phyloP scores from a whole-genome alignment of 164 flowering plant genomes.

The Magnolia officinalis region DNA sequence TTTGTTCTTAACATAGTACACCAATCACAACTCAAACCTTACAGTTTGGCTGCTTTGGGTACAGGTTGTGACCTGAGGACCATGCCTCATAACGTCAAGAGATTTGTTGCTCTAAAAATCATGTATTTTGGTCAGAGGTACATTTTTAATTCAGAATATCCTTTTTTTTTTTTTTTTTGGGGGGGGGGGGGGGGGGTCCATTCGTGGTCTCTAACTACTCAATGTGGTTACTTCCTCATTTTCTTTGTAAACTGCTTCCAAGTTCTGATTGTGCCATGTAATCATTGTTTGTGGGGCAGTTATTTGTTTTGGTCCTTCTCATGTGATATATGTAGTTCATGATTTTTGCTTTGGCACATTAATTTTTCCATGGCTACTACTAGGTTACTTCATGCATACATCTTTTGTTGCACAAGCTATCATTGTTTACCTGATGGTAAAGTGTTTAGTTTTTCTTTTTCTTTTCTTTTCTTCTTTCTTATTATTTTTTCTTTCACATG shows the following conservation, averaged over 20 bases:
- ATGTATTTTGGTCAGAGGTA: conserved; percentile 95
- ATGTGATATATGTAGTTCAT: not conserved
- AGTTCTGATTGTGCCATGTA: not conserved
- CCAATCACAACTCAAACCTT: not conserved
- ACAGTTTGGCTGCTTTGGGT: conserved; percentile 1
- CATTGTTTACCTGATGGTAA: not conserved
- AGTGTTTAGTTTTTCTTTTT: not conserved
- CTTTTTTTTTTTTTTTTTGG: not conserved
- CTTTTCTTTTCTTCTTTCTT: not conserved
- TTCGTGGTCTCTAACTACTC: not conserved
- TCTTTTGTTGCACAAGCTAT: not conserved
- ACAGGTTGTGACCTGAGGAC: conserved; percentile 25
- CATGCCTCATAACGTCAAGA: conserved; percentile 33
- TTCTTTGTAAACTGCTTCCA: not conserved
- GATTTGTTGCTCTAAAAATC: conserved; percentile 75
- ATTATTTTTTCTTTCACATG: too few species aligned
- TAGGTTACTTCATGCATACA: not conserved
- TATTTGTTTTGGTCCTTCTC: not conserved
- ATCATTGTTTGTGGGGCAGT: too few species aligned
- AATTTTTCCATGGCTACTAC: not conserved
- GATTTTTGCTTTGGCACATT: not conserved
- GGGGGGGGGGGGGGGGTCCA: too few species aligned
- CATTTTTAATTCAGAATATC: not conserved
- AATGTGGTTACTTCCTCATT: not conserved
- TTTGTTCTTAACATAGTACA: not conserved